Base-by-base conservation (phyloP, 176 grass and related monocot species). In the Chloris gayana region DNA sequence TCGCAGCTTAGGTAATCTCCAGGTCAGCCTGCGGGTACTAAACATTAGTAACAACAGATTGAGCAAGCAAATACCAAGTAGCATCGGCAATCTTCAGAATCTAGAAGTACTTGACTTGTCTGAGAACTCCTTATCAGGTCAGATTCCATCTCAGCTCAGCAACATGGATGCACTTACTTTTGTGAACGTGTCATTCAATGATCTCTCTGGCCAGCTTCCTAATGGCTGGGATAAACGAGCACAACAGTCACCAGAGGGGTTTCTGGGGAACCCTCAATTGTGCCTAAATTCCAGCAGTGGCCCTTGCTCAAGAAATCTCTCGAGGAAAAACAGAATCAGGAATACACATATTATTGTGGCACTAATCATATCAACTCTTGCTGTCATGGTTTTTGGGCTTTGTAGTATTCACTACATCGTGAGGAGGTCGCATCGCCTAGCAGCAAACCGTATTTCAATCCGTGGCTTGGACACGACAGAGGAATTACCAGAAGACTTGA, bases 61-160 rank as follows among this genome's bases (percentile, higher is more conserved):
- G 46, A 89, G 53, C 8, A 26, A 83, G 30, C 46, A 70, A 75
- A 89, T 89, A 10, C 90, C 90, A 19, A 60, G 67, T 31, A 88
- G 68, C 59, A 77, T 92, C 0, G 73, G 86, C 42, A 88, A 86
- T 24, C 86, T 92, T 59, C 83, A 66, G 47, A 86, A 80, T 22
- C 39, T 92, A 10, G 82, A 88, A 70, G 51, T 53, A 12, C 86
- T 92, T 3, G 90, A 92, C 72, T 51, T 91, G 67, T 91, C 89
- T 0, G 60, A 41, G 1, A 87, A 91, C 51, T 75, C 61, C 13
- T 54, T 91, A 4, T 87, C 69, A 70, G 91, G 91, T 3, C 7
- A 21, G 37, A 87, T 93, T 26, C 91, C 91, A 0, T 70, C 77
- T 2, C 76, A 69, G 65, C 68, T 93, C 14, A 47, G 74, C 50